Conservation (phyloP, 2,329 filamentous ascomycete genomes). For the Hypoxylon sp. region DNA sequence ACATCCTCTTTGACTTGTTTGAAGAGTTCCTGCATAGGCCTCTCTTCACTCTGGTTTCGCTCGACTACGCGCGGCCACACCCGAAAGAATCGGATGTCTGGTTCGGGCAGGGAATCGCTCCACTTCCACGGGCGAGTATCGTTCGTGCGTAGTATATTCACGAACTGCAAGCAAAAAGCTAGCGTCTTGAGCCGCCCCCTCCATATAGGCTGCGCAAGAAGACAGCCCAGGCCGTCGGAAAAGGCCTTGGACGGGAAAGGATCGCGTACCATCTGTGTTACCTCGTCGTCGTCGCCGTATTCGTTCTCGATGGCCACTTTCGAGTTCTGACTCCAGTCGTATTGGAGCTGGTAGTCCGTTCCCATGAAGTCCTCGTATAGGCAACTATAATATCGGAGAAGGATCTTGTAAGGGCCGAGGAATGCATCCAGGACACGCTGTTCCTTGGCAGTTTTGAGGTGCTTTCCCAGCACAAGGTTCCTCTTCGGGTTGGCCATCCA, state of each 20-base stretch:
- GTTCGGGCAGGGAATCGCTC: background rate
- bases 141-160: background rate
- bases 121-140: background rate
- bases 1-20: background rate
- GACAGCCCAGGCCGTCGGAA: background rate
- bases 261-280: background rate
- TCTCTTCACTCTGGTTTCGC: background rate
- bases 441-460: background rate
- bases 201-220: background rate
- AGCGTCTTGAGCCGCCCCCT: background rate
- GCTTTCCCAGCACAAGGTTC: too few relatives aligned
- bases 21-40: background rate
- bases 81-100: background rate
- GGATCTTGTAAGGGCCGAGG: background rate
- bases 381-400: background rate
- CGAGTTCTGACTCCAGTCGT: background rate
- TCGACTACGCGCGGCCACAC: background rate
- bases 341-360: background rate
- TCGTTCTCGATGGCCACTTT: background rate
- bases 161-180: background rate
- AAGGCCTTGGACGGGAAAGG: background rate
- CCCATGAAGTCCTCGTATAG: conserved; percentile 7
- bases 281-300: background rate
- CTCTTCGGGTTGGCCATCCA: background rate
- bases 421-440: background rate